Percentiles rank a stretch among this genome's conserved stretches.
Conservation (phyloP, 208 protist genomes). For the Trypanosoma scelopori region DNA sequence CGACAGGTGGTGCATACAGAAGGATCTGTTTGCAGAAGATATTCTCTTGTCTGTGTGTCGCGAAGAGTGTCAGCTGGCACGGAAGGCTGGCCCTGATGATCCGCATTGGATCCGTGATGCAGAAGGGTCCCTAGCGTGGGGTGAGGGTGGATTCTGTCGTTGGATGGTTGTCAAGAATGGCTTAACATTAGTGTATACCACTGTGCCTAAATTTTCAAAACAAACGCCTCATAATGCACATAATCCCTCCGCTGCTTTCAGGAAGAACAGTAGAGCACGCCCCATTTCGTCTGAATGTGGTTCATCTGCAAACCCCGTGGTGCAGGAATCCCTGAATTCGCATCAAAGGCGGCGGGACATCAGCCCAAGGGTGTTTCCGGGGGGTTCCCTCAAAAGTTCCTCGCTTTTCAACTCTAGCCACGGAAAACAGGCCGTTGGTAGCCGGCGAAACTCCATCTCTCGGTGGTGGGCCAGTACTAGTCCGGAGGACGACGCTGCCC, state of each 20-base stretch:
- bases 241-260: background rate
- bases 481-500: background rate
- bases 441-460: background rate
- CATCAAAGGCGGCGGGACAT: too few relatives aligned
- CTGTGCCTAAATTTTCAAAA: constrained; percentile 3
- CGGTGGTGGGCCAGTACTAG: background rate
- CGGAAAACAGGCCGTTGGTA: background rate
- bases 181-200: constrained; percentile 1
- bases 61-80: constrained; percentile 38
- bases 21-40: constrained; percentile 43
- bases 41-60: constrained; percentile 57
- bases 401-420: background rate
- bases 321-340: background rate
- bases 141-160: background rate
- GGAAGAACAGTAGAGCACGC: background rate
- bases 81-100: constrained; percentile 38
- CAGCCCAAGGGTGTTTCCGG: too few relatives aligned
- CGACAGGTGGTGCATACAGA: background rate
- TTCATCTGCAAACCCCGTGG: background rate
- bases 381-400: too few relatives aligned
- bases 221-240: background rate
- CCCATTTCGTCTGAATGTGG: background rate
- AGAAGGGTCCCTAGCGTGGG: background rate
- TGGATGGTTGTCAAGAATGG: constrained; percentile 1
- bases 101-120: constrained; percentile 42